Conservation (phyloP, 1,284 basidiomycete genomes). For the Porogramme epimiltina region DNA sequence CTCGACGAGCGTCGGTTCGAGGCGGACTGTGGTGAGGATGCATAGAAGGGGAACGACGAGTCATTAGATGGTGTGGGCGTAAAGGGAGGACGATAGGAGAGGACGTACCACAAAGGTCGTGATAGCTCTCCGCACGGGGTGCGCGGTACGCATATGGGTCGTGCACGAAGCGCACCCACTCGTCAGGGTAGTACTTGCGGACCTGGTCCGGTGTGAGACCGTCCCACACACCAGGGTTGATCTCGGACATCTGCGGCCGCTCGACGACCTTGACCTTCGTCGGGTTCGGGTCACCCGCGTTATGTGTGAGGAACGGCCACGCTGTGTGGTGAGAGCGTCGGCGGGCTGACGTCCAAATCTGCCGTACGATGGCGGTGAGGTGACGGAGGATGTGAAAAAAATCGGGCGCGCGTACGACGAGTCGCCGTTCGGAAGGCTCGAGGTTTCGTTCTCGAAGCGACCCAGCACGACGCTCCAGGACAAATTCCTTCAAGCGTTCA, state of each 20-base stretch:
- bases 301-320: slow-evolving; percentile 82
- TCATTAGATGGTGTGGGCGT: not conserved
- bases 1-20: slow-evolving; percentile 85
- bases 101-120: slow-evolving; percentile 74
- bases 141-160: slow-evolving; percentile 95
- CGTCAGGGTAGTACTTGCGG: slow-evolving; percentile 87
- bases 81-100: not conserved
- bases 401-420: slow-evolving; percentile 59
- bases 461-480: slow-evolving; percentile 74
- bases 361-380: not conserved
- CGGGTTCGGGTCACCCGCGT: slow-evolving; percentile 23
- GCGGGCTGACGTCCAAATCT: slow-evolving; percentile 98
- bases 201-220: slow-evolving; percentile 92
- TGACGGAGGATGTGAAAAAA: too few relatives aligned
- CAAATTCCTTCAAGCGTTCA: slow-evolving; percentile 83
- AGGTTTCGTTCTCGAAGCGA: slow-evolving; percentile 69
- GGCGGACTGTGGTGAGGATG: slow-evolving; percentile 63
- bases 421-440: slow-evolving; percentile 63
- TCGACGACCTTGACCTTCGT: slow-evolving; percentile 83
- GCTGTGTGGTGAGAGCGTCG: slow-evolving; percentile 93
- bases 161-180: slow-evolving; percentile 90
- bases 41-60: not conserved
- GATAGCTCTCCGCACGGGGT: slow-evolving; percentile 93
- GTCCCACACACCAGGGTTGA: slow-evolving; percentile 97
- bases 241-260: slow-evolving; percentile 95